Conservation (phyloP, 2,329 filamentous ascomycete genomes). For the Ophiostoma sp. region DNA sequence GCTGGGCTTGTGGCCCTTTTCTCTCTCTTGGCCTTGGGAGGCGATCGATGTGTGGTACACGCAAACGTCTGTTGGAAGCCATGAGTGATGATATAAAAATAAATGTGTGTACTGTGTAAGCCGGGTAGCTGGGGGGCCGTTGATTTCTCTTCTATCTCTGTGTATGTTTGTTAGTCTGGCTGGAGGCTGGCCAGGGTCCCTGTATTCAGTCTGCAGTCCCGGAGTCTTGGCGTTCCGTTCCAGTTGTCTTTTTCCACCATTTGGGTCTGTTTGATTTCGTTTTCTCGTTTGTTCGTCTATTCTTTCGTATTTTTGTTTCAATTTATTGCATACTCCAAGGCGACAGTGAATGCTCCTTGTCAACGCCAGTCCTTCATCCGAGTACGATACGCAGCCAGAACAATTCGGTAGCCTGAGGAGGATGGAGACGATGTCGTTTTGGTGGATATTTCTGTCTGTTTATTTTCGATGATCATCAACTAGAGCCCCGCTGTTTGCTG, state of each 20-base stretch:
- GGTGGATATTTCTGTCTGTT: not conserved
- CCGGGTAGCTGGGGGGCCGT: not conserved
- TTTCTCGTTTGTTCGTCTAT: not conserved
- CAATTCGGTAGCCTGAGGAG: not conserved
- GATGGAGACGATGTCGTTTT: not conserved
- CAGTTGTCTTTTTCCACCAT: not conserved
- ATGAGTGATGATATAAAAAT: constrained; percentile 17
- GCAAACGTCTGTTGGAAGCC: not conserved
- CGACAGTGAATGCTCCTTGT: not conserved
- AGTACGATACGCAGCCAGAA: not conserved
- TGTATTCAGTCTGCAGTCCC: not conserved
- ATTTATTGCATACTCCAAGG: not conserved
- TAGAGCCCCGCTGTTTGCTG: not conserved
- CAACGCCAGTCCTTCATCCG: not conserved
- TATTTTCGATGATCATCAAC: not conserved
- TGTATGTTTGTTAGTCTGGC: not conserved
- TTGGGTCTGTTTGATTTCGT: not conserved
- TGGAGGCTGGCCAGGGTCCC: not conserved
- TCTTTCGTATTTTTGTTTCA: not conserved
- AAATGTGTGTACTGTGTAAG: constrained; percentile 2
- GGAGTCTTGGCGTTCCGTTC: constrained; percentile 2
- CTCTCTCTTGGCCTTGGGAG: not conserved
- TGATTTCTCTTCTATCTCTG: not conserved
- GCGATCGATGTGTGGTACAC: not conserved
- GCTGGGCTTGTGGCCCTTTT: not conserved